These are phyloP conservation scores for Tetrastigma voinierianum DNA, from an alignment of 164 flowering plant genomes.

Conservation along the genomic window DNA sequence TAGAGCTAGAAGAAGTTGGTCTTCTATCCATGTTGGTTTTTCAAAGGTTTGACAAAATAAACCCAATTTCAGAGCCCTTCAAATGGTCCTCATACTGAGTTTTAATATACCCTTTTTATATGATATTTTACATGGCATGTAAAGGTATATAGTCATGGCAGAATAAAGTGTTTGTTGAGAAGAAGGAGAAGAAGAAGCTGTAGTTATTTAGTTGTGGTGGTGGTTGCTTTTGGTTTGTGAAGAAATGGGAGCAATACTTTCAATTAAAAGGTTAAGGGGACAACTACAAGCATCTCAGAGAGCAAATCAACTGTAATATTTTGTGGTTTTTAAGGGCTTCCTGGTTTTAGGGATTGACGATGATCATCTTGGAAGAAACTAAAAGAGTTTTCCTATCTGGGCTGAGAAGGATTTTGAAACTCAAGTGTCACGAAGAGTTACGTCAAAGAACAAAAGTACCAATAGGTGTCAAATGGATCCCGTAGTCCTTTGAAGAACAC, in stretches of 20 bases:
- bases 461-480: too few relatives aligned
- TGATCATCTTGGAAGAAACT: neutral
- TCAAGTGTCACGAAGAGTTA: too few relatives aligned
- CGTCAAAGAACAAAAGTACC: too few relatives aligned
- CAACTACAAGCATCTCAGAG: constrained; percentile 32
- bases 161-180: constrained; percentile 19
- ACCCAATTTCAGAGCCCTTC: neutral
- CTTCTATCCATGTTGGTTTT: constrained; percentile 29
- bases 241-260: constrained; percentile 29
- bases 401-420: neutral
- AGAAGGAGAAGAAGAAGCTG: neutral
- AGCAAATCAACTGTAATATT: neutral
- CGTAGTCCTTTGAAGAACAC: too few relatives aligned
- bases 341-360: neutral
- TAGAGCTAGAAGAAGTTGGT: constrained; percentile 20
- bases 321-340: constrained; percentile 4
- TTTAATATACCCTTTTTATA: too few relatives aligned
- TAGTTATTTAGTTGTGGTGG: constrained; percentile 2
- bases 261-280: constrained; percentile 9
- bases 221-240: constrained; percentile 24
- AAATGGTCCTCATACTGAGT: too few relatives aligned
- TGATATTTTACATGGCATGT: too few relatives aligned
- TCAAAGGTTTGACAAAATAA: neutral
- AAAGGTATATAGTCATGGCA: too few relatives aligned
- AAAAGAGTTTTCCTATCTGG: constrained; percentile 7